Evolutionary conservation across 495 filamentous ascomycete species (phyloP).

Genomic region (Annulohypoxylon nitens): DNA sequence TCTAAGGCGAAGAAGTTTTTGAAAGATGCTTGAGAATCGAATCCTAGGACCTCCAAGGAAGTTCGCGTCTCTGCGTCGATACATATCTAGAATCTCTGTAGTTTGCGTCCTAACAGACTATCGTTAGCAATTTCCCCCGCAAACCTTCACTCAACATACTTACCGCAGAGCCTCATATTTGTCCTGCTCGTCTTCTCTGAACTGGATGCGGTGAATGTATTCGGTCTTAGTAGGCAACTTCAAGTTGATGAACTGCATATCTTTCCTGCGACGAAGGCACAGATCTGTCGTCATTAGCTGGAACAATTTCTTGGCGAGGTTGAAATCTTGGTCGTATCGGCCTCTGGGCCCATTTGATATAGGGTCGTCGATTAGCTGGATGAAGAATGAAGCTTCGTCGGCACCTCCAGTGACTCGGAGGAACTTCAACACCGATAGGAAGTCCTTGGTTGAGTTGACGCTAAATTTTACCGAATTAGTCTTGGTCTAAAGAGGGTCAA

Average conservation of each 20-base stretch:
- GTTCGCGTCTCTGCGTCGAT: conserved; percentile 57
- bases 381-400: conserved; percentile 80
- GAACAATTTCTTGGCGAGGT: conserved; percentile 69
- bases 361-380: conserved; percentile 77
- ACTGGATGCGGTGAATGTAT: conserved; percentile 82
- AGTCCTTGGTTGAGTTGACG: conserved; percentile 82
- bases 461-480: conserved; percentile 48
- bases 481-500: not conserved
- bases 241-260: conserved; percentile 90
- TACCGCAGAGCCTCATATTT: conserved; percentile 84
- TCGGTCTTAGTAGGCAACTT: conserved; percentile 83
- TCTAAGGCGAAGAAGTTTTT: conserved; percentile 85
- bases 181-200: conserved; percentile 78
- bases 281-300: conserved; percentile 85
- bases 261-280: conserved; percentile 86
- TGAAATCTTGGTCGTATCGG: conserved; percentile 37
- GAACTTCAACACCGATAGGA: conserved; percentile 86
- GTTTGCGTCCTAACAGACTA: conserved; percentile 72
- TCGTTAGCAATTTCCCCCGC: conserved; percentile 34
- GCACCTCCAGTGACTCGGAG: conserved; percentile 82
- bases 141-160: conserved; percentile 31
- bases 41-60: conserved; percentile 57
- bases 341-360: conserved; percentile 69
- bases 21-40: conserved; percentile 73
- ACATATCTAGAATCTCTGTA: conserved; percentile 74